Evolutionary conservation across 164 flowering plant genomes (phyloP).

Genomic region (Taxillus chinensis): DNA sequence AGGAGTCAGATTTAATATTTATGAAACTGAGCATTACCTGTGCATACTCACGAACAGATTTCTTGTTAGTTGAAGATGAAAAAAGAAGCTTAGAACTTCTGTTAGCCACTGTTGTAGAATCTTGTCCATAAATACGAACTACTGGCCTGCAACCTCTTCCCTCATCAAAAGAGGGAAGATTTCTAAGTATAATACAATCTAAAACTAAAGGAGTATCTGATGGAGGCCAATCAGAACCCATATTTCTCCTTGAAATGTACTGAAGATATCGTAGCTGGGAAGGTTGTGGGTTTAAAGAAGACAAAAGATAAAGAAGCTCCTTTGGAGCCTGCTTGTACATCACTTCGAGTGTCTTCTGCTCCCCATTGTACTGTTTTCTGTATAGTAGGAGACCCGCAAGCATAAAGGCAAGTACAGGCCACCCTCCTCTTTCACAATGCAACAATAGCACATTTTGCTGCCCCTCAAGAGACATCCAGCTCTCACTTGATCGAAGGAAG

Average conservation of each 20-base stretch:
- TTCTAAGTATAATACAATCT: conserved; percentile 68
- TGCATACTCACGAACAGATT: conserved; percentile 31
- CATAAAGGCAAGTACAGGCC: conserved; percentile 97
- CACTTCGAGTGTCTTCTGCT: conserved; percentile 92
- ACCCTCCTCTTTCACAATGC: conserved; percentile 98
- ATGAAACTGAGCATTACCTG: conserved; percentile 37
- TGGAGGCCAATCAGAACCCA: conserved; percentile 81
- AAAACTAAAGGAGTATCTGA: conserved; percentile 54
- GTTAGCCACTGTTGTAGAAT: conserved; percentile 37
- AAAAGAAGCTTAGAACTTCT: conserved; percentile 63
- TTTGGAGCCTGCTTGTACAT: conserved; percentile 90
- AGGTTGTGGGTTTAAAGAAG: conserved; percentile 86
- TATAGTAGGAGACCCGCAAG: conserved; percentile 81
- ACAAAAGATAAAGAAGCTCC: conserved; percentile 73
- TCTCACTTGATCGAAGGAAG: conserved; percentile 81
- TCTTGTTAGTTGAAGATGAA: conserved; percentile 52
- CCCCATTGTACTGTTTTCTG: conserved; percentile 82
- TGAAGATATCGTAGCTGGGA: conserved; percentile 91
- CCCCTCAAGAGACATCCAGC: conserved; percentile 87
- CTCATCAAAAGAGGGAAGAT: conserved; percentile 53
- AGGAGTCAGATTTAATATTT: conserved; percentile 6
- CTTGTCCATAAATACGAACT: conserved; percentile 78
- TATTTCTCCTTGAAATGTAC: conserved; percentile 71
- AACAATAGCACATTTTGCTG: conserved; percentile 85
- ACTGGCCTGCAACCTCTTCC: conserved; percentile 76